Base-by-base conservation (phyloP, 805 yeast genomes). In the Nakazawaea molendinolei region DNA sequence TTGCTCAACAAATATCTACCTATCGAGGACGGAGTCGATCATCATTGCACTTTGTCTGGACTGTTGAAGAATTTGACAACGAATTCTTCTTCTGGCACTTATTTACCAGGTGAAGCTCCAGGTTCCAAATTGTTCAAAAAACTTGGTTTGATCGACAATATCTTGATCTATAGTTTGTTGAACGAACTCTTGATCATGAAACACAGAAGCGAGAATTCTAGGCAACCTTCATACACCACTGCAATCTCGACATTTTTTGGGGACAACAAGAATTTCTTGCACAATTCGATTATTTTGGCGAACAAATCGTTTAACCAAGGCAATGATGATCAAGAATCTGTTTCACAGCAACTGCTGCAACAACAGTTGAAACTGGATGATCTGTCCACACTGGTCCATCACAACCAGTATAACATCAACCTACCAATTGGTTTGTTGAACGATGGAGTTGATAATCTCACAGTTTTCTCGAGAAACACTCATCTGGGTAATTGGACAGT, bases 211-310 rank as follows among this genome's bases (percentile, higher is more conserved):
- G 5, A 22, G 5, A 16, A 4, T 23, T 12, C 15, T 15, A 13
- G 5, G 5, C 12, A 23, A 6, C 13, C 16, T 19, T 36, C 28
- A 18, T 44, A 48, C 15, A 44, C 44, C 22, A 40, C 42, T 13
- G 39, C 34, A 33, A 16, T 34, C 22, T 14, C 32, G 15, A 14
- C 34, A 5, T 39, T 53, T 3, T 52, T 52, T 33, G 47, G 52
- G 18, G 56, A 65, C 23, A 58, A 62, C 43, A 62, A 62, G 33
- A 61, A 65, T 41, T 57, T 60, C 19, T 49, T 74, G 8, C 80
- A 75, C 43, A 72, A 73, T 47, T 62, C 76, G 1, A 67, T 74
- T 14, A 73, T 74, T 12, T 58, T 73, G 45, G 63, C 71, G 7
- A 73, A 72, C 44, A 71, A 69, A 46, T 61, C 63, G 16, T 51